Base-by-base conservation (phyloP, 1,139 yeast genomes). In the Zygosaccharomyces sapae region DNA sequence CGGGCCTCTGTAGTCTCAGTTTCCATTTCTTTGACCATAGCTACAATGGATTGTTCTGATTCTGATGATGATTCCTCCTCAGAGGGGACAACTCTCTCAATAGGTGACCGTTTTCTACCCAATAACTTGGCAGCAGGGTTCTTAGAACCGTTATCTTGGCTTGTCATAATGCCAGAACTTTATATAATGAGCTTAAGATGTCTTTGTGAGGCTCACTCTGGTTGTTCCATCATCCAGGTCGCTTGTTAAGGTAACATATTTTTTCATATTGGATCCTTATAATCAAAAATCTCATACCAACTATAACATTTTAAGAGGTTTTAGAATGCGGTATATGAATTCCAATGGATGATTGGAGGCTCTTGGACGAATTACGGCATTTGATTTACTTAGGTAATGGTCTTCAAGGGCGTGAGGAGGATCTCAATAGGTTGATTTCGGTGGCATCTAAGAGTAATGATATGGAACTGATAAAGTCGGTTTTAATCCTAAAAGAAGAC, bases 1-100 rank as follows among this genome's bases (percentile, higher is more conserved):
- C 80, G 82, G 4, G 65, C 65, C 7, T 57, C 61, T 0, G 72
- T 66, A 2, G 81, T 76, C 12, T 64, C 72, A 4, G 72, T 69
- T 39, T 62, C 59, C 4, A 66, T 39, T 44, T 61, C 66, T 20
- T 60, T 56, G 54, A 51, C 59, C 33, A 50, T 46, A 10, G 51
- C 48, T 45, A 48, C 48, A 16, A 55, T 48, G 27, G 43, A 46
- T 29, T 54, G 50, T 33, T 47, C 46, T 29, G 43, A 46, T 31
- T 46, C 52, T 24, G 38, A 44, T 36, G 50, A 52, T n/a, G 12
- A 38, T 12, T 29, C 46, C 12, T 44, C 44, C 5, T 51, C 46
- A 13, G 47, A 37, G 6, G 49, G 45, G 2, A 57, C 38, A n/a
- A 54, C 58, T 13, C 43, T 51, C 25, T 55, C 62, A 3, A 51